Conservation (phyloP, 768 basidiomycete genomes). For the Lactifluus pinguis region DNA sequence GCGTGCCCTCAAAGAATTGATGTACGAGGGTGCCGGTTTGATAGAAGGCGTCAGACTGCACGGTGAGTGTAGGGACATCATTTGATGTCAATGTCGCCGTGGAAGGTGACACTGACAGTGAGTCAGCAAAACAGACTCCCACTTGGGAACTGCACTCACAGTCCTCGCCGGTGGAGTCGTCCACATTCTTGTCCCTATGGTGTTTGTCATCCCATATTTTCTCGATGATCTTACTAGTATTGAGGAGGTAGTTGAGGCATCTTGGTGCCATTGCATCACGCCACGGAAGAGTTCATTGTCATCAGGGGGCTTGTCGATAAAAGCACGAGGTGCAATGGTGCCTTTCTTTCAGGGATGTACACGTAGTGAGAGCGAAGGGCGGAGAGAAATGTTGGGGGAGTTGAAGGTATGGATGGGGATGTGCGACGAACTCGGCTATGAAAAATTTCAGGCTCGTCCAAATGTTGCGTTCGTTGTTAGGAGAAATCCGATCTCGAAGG, state of each 20-base stretch:
- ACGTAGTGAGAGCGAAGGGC: conserved; percentile 89
- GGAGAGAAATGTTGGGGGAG: conserved; percentile 75
- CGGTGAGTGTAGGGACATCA: conserved; percentile 28
- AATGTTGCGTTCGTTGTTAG: too few species aligned
- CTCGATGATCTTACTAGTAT: conserved; percentile 88
- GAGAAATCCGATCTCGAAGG: too few species aligned
- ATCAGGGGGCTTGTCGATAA: conserved; percentile 90
- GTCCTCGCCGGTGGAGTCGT: conserved; percentile 42
- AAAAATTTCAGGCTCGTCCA: too few species aligned
- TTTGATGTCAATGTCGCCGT: conserved; percentile 44
- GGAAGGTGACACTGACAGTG: conserved; percentile 47
- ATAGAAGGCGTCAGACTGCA: conserved; percentile 34
- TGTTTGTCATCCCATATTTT: conserved; percentile 71
- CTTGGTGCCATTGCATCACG: conserved; percentile 93
- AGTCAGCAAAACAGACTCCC: neutral
- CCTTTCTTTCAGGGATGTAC: conserved; percentile 73
- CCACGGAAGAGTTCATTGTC: conserved; percentile 87
- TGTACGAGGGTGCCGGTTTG: conserved; percentile 68
- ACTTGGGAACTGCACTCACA: conserved; percentile 38
- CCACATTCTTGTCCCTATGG: conserved; percentile 19
- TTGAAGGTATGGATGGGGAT: conserved; percentile 42
- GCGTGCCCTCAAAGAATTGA: conserved; percentile 81
- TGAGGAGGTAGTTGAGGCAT: conserved; percentile 93
- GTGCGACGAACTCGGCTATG: conserved; percentile 17
- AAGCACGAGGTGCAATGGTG: conserved; percentile 79